Percentiles rank a stretch among this genome's conserved stretches.
phyloP scores from a whole-genome alignment of 176 grass and related monocot species.

The Olyra latifolia region DNA sequence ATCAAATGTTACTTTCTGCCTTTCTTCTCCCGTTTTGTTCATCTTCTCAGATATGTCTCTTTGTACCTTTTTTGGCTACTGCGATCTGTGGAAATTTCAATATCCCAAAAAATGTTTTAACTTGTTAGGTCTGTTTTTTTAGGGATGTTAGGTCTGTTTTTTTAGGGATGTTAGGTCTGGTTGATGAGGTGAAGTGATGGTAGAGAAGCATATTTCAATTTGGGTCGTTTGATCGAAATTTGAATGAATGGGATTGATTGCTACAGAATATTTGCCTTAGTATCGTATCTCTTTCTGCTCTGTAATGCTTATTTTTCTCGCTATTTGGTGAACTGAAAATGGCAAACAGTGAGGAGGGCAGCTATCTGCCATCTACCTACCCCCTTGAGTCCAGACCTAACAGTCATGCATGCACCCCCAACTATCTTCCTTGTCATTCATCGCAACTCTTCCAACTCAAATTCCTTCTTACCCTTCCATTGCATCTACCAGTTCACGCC shows the following conservation, averaged over 20 bases:
- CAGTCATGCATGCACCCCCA: constrained; percentile 38
- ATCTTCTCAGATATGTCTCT: not conserved
- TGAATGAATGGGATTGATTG: not conserved
- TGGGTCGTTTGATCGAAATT: not conserved
- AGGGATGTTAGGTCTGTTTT: no score
- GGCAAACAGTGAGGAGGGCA: constrained; percentile 13
- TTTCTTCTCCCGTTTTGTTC: not conserved
- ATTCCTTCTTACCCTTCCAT: constrained; percentile 16
- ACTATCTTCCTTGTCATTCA: constrained; percentile 22
- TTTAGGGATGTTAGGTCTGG: no score
- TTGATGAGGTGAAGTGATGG: not conserved
- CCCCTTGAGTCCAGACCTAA: constrained; percentile 36
- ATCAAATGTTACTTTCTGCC: not conserved
- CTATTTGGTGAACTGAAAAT: constrained; percentile 11
- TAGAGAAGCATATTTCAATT: not conserved
- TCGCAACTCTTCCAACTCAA: constrained; percentile 10
- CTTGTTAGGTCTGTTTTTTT: not conserved
- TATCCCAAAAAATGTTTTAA: not conserved
- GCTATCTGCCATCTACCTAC: constrained; percentile 19
- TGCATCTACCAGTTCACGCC: constrained; percentile 25
- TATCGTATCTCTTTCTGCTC: not conserved
- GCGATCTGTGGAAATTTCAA: not conserved
- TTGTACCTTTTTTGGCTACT: not conserved
- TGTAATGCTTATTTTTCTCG: not conserved
- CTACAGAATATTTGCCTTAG: not conserved